A percentile compares a stretch with the other conserved stretches of the same genome.
phyloP scores from a whole-genome alignment of 306 rosid genomes.

The Quercus parvula region DNA sequence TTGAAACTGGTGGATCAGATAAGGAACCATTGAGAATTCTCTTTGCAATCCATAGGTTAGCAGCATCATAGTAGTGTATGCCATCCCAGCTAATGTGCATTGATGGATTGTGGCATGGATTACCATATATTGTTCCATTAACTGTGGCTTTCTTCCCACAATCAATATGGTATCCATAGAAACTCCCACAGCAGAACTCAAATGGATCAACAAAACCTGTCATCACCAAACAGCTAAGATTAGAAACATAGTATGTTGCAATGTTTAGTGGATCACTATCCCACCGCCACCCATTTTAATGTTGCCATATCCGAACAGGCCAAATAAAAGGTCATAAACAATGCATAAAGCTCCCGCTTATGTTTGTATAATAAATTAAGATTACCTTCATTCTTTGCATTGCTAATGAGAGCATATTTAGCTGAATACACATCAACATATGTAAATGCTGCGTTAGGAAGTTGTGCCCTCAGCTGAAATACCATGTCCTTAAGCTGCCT shows the following conservation, averaged over 20 bases:
- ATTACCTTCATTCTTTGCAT: conserved; percentile 54
- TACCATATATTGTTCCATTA: conserved; percentile 76
- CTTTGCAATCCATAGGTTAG: conserved; percentile 55
- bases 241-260: not conserved
- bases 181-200: conserved; percentile 86
- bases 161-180: conserved; percentile 50
- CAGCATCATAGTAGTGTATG: conserved; percentile 81
- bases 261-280: not conserved
- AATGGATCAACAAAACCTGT: conserved; percentile 77
- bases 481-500: conserved; percentile 55
- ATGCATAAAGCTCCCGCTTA: not conserved
- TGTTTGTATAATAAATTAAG: not conserved
- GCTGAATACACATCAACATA: conserved; percentile 67
- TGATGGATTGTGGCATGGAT: conserved; percentile 68
- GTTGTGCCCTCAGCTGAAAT: conserved; percentile 32
- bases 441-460: conserved; percentile 54
- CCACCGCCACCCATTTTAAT: not conserved
- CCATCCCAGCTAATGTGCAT: conserved; percentile 86
- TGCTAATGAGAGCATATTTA: conserved; percentile 58
- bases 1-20: conserved; percentile 69
- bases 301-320: not conserved
- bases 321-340: not conserved
- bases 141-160: conserved; percentile 61
- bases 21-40: conserved; percentile 51
- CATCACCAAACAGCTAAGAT: conserved; percentile 17